These are phyloP conservation scores for Obelidium mucronatum DNA, from an alignment of 192 early-diverging fungal genomes.

Conservation along the genomic window DNA sequence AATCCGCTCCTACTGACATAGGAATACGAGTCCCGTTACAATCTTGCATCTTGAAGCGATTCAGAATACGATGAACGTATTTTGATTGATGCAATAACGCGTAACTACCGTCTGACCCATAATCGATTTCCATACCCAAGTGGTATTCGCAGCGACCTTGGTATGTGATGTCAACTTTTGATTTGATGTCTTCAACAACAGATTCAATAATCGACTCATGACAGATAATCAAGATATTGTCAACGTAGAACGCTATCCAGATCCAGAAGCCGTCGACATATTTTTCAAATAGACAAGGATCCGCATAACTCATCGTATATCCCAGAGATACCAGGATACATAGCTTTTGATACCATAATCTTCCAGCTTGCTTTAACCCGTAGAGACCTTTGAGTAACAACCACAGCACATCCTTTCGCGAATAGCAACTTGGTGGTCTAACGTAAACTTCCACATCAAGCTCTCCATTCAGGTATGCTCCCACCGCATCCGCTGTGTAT, in stretches of 20 bases:
- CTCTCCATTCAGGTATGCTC: constrained; percentile 4
- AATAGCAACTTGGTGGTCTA: not conserved
- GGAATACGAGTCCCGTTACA: not conserved
- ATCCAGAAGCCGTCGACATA: not conserved
- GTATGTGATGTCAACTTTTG: not conserved
- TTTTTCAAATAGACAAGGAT: constrained; percentile 17
- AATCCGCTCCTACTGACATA: too few relatives aligned
- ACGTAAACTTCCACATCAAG: constrained; percentile 19
- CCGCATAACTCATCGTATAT: not conserved
- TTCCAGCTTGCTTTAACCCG: constrained; percentile 23
- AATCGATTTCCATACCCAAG: not conserved
- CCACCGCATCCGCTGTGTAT: not conserved
- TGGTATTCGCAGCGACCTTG: constrained; percentile 11
- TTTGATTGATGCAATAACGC: constrained; percentile 6
- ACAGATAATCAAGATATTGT: not conserved
- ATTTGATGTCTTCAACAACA: not conserved
- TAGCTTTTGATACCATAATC: constrained; percentile 1
- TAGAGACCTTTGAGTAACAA: not conserved
- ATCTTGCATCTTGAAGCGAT: constrained; percentile 1
- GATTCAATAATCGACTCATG: constrained; percentile 2
- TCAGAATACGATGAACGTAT: constrained; percentile 2
- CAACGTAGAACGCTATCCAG: constrained; percentile 3
- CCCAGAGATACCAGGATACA: not conserved
- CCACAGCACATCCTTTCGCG: not conserved
- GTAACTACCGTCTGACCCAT: not conserved